Conservation (phyloP, 1,139 yeast species). For the Suhomyces bokatorum region DNA sequence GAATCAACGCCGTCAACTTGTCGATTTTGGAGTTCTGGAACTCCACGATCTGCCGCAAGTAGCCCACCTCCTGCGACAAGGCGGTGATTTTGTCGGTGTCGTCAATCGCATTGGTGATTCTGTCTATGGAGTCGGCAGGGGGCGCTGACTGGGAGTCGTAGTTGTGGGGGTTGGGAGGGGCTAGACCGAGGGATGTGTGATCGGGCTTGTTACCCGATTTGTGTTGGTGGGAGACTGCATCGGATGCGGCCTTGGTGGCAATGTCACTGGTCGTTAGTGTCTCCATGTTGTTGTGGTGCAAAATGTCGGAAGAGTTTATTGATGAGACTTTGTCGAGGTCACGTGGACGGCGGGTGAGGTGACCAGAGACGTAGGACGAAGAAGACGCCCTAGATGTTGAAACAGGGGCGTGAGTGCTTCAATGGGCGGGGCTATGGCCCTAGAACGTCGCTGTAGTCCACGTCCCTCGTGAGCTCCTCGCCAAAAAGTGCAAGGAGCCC, state of each 20-base stretch:
- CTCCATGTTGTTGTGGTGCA: slow-evolving; percentile 12
- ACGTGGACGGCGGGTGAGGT: too few relatives aligned
- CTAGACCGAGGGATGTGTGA: slow-evolving; percentile 2
- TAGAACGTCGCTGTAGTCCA: slow-evolving; percentile 3
- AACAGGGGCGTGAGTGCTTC: background rate
- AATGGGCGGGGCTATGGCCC: background rate
- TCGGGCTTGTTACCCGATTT: slow-evolving; percentile 3
- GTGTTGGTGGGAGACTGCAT: slow-evolving; percentile 8
- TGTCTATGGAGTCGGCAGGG: slow-evolving; percentile 14
- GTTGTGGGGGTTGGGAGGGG: slow-evolving; percentile 1
- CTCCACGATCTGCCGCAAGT: slow-evolving; percentile 39
- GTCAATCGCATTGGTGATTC: slow-evolving; percentile 18
- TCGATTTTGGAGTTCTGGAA: slow-evolving; percentile 43
- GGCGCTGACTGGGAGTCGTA: slow-evolving; percentile 3
- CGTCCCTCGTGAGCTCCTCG: slow-evolving; percentile 11
- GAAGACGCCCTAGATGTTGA: background rate
- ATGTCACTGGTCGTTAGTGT: slow-evolving; percentile 6
- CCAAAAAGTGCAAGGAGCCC: slow-evolving; percentile 69
- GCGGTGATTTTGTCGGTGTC: slow-evolving; percentile 25
- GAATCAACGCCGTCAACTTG: slow-evolving; percentile 35
- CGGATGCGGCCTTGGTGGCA: slow-evolving; percentile 5
- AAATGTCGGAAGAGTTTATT: slow-evolving; percentile 14
- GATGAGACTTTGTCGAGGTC: slow-evolving; percentile 11
- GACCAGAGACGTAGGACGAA: too few relatives aligned
- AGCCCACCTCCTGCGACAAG: slow-evolving; percentile 35